Evolutionary conservation across 495 filamentous ascomycete species (phyloP), one percentile per base, ranked within the genome.

Genomic region (Talaromyces liani): DNA sequence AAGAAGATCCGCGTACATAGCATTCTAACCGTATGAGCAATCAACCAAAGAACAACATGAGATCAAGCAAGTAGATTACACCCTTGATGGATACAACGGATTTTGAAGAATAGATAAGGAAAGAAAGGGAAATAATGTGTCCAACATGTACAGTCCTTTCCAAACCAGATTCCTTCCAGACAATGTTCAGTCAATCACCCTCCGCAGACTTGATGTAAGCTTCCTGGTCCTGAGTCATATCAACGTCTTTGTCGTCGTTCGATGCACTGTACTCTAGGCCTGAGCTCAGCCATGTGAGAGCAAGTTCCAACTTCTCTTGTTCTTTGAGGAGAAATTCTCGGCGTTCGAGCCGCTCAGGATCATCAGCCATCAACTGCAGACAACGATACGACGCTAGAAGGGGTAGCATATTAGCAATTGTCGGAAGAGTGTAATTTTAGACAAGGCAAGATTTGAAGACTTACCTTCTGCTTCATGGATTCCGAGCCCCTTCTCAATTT

Each of bases 301-400:
- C 84, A 20, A 75, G 73, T 8, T 65, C 59, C 1, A 87, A 66
- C 24, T 77, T 81, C 22, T 72, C 71, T 25, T 77, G 75, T 49
- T 84, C 76, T 18, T 69, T 75, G 2, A 69, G 56, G 0, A 87
- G 65, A 4, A 68, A 60, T 3, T 63, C 53, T 0, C 84, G 79
- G 4, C 72, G 70, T 0, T 47, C 59, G 60, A 81, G 77, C 2
- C 80, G 72, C 24, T 76, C 73, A 0, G 77, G 72, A 56, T 85
- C 79, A 31, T 84, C 82, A 0, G 79, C 80, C 65, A 87, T 77
- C 0, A 85, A 74, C 9, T 75, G 51, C 6, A 71, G 72, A 58
- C 80, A 80, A 16, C 72, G 68, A 7, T 77, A 70, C 20, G 72
- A 33, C 0, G 73, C 79, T 76, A 6, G n/a, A 45, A 12, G 4